Evolutionary conservation across 192 early-diverging fungal genomes (phyloP), one percentile per base, ranked within the genome.

Genomic region (Pilaira anomala): DNA sequence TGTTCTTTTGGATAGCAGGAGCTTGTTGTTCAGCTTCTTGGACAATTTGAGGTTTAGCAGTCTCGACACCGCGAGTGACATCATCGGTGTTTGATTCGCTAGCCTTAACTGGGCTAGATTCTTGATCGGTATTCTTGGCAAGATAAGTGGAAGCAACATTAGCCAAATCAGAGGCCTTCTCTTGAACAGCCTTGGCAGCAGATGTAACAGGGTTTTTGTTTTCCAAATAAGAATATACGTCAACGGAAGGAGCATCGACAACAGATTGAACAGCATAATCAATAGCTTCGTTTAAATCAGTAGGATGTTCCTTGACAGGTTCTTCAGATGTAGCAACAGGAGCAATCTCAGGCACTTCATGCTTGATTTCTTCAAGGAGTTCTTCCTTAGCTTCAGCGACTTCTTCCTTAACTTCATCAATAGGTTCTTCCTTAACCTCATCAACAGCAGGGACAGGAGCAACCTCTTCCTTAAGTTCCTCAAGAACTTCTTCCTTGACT

Each of bases 171-270:
- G 52, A 29, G 30, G 52, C 52, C 7, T 14, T 52, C 24, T 51
- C 49, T 6, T 51, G 22, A n/a, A 51, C 52, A 11, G 14, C 28
- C n/a, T 53, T 26, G 3, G 30, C 28, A 29, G 52, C 30, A 54
- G 52, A 12, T 12, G 48, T 14, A n/a, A 46, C 19, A 19, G 45
- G 45, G 30, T 55, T 55, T n/a, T 1, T 30, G 7, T 36, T 55
- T 55, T 55, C 53, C 28, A 55, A 30, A 33, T 55, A 36, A 13
- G 53, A 18, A 55, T 55, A 36, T 33, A 36, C 53, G 30, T 55
- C 53, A 36, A 55, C 53, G 18, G 26, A n/a, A 13, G 28, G 28
- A 19, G 28, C 14, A 12, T n/a, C 53, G 9, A 55, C 53, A 3
- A 55, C 28, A 21, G 12, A 33, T 30, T 55, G 28, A 28, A 55